Percentiles rank a stretch among this genome's conserved stretches.
Evolutionary conservation across 805 yeast genomes (phyloP).

Genomic region (Pichia manshurica): DNA sequence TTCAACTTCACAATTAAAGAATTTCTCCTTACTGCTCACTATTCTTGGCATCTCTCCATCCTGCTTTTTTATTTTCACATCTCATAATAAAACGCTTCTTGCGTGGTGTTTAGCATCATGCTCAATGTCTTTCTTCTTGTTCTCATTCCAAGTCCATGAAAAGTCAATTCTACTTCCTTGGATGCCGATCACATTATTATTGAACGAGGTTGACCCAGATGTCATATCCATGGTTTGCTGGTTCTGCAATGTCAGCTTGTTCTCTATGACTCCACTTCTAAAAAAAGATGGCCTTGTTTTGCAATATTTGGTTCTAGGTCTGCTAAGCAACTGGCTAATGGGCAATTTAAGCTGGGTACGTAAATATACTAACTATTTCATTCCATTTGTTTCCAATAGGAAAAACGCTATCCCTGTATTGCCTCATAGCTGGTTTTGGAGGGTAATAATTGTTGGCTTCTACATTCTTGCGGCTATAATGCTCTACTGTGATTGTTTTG

Average conservation of each 20-base stretch:
- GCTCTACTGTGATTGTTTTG: conserved; percentile 48
- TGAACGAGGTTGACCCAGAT: conserved; percentile 49
- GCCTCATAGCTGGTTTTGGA: conserved; percentile 48
- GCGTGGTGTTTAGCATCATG: conserved; percentile 77
- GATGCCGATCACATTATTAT: conserved; percentile 70
- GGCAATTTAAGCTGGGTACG: conserved; percentile 56
- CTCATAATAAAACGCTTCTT: conserved; percentile 45
- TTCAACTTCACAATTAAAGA: conserved; percentile 52
- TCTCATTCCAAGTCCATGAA: conserved; percentile 95
- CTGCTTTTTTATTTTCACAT: conserved; percentile 42
- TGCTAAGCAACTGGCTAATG: conserved; percentile 73
- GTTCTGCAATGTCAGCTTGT: conserved; percentile 79
- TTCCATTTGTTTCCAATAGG: conserved; percentile 23
- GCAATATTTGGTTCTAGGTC: conserved; percentile 60
- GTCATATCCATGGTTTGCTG: conserved; percentile 74
- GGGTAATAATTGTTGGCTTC: conserved; percentile 43
- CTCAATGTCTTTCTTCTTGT: conserved; percentile 82
- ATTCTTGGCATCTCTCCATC: conserved; percentile 51
- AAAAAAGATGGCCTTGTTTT: conserved; percentile 65
- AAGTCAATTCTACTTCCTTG: conserved; percentile 85
- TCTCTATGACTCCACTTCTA: conserved; percentile 84
- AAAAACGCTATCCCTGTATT: conserved; percentile 32
- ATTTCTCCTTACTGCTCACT: conserved; percentile 50
- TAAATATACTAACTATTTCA: conserved; percentile 28
- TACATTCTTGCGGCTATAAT: conserved; percentile 45